Base-by-base conservation (phyloP, 2,329 filamentous ascomycete genomes). In the Chalara sp. region DNA sequence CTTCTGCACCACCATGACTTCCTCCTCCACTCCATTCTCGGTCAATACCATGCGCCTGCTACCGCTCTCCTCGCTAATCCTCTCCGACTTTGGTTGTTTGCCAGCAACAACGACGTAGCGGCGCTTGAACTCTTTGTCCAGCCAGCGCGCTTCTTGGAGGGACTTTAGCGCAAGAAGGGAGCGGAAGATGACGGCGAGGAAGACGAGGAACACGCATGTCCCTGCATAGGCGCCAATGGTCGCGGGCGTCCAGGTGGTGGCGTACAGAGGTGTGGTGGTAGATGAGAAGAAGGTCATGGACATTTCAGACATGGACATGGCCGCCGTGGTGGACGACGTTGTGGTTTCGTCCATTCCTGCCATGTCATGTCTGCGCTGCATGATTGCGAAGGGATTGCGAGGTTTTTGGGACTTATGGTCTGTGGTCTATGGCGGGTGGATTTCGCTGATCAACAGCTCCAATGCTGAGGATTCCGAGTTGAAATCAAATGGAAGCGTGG, bases 191-290 rank as follows among this genome's bases (percentile, higher is more conserved):
- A 84, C 74, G 53, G 83, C 84, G 47, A 97, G 82, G 43, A 86
- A 60, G 65, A 96, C 83, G 53, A 96, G 78, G 71, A 96, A 96
- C 67, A 96, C 87, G 73, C 92, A 95, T 31, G 89, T 95, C 50
- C 83, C 92, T 1, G 89, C 89, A 69, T 96, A 97, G 53, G 78
- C 72, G 60, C 85, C 89, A 5, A 76, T 72, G 35, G 72, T 83
- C 31, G 65, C 70, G 5, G 92, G 92, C 2, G 86, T 86, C 89
- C 91, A 97, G 48, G 74, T 67, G 28, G 70, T 66, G 12, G 87
- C 84, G 72, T 76, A 89, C 44, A 89, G 75, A 3, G 84, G 74
- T 1, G 84, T 87, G 50, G 65, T 68, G 44, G 80, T 79, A 51
- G 73, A 70, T 56, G 76, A 80, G 59, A 83, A 83, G 76, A 93